Percentiles rank a stretch among this genome's conserved stretches.
phyloP scores from a whole-genome alignment of 2,329 filamentous ascomycete species.

The Leptodontidium sp. region DNA sequence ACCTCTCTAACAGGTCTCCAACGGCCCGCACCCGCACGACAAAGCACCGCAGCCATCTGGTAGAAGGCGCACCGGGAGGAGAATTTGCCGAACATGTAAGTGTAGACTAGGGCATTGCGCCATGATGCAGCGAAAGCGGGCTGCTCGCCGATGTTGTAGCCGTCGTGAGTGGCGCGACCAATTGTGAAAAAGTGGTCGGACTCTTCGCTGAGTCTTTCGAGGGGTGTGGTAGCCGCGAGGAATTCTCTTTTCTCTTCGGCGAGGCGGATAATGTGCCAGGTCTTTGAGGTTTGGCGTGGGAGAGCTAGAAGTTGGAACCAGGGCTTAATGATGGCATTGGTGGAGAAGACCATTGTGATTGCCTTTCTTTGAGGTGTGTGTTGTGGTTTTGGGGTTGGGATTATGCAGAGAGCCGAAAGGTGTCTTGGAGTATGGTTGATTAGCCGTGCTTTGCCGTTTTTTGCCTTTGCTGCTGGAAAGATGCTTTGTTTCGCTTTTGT shows the following conservation, averaged over 20 bases:
- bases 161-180: background rate
- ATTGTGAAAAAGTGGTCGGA: conserved; percentile 1
- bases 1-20: background rate
- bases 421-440: background rate
- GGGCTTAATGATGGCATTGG: background rate
- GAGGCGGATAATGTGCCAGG: conserved; percentile 3
- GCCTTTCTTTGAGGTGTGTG: background rate
- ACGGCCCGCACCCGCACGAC: background rate
- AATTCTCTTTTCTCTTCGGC: background rate
- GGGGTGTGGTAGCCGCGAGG: background rate
- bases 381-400: background rate
- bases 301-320: background rate
- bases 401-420: background rate
- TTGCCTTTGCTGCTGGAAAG: background rate
- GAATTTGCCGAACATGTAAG: background rate
- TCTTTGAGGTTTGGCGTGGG: background rate
- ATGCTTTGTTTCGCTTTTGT: background rate
- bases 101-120: background rate
- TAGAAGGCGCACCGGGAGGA: background rate
- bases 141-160: background rate
- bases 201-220: conserved; percentile 1
- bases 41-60: background rate
- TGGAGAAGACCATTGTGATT: background rate
- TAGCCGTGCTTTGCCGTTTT: background rate
- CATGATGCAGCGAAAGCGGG: background rate